Evolutionary conservation across 1,139 yeast species (phyloP).

Genomic region (Pichia sp.): DNA sequence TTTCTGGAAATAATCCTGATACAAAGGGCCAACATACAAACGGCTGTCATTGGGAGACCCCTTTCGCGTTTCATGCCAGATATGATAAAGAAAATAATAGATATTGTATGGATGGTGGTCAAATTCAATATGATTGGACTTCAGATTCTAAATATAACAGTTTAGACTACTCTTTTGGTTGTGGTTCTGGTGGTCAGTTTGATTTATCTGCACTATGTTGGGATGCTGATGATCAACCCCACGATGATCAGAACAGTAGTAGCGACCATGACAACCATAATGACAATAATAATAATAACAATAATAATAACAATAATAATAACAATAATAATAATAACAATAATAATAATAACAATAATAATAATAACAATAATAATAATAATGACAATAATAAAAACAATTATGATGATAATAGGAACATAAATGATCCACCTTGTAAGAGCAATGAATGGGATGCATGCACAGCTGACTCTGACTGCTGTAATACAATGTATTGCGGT

Average conservation of each 20-base stretch:
- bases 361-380: not conserved
- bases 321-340: not conserved
- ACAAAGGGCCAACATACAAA: constrained; percentile 16
- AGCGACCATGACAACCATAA: not conserved
- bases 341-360: not conserved
- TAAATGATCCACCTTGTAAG: not conserved
- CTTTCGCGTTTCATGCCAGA: constrained; percentile 20
- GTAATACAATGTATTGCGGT: not conserved
- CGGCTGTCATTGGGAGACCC: constrained; percentile 24
- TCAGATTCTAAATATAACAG: constrained; percentile 7
- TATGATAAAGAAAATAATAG: constrained; percentile 17
- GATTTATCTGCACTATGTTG: constrained; percentile 25
- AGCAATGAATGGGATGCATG: not conserved
- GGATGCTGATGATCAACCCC: constrained; percentile 10
- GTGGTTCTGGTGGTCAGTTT: constrained; percentile 24
- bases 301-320: not conserved
- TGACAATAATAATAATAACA: not conserved
- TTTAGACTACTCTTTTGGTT: constrained; percentile 27
- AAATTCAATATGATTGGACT: constrained; percentile 29
- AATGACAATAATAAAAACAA: not conserved
- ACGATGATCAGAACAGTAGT: not conserved
- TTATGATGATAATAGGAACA: not conserved
- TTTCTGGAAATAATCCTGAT: constrained; percentile 20
- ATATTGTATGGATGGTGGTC: constrained; percentile 16
- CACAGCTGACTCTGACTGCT: not conserved